Conservation (phyloP, 805 yeast species). For the Suhomyces prunicola region DNA sequence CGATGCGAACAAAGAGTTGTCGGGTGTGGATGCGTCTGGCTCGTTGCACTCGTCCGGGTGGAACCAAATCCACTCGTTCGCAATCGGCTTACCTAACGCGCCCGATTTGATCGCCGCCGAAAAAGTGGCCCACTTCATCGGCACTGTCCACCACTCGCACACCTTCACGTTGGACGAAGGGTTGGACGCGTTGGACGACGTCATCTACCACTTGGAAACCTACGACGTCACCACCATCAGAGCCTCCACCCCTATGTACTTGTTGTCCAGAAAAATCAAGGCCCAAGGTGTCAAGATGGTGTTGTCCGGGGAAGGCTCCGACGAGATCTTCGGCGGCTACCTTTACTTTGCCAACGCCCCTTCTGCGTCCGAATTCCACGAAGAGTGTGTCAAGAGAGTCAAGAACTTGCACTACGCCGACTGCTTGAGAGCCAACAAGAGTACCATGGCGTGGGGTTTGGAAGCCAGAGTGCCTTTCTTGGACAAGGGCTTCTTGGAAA, state of each 20-base stretch:
- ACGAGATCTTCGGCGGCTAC: slow-evolving; percentile 98
- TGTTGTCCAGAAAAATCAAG: slow-evolving; percentile 92
- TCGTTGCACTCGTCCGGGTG: slow-evolving; percentile 74
- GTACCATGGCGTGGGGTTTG: slow-evolving; percentile 99
- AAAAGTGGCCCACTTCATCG: slow-evolving; percentile 93
- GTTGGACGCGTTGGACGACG: slow-evolving; percentile 91
- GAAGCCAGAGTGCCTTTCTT: slow-evolving; percentile 99
- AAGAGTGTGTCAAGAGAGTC: slow-evolving; percentile 92
- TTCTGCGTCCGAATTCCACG: slow-evolving; percentile 86
- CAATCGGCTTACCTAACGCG: slow-evolving; percentile 95
- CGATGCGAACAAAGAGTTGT: slow-evolving; percentile 66
- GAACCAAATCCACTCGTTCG: slow-evolving; percentile 89
- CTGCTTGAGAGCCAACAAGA: slow-evolving; percentile 98
- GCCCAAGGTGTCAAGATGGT: slow-evolving; percentile 99
- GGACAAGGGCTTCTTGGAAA: slow-evolving; percentile 87
- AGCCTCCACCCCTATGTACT: slow-evolving; percentile 99
- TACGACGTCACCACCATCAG: slow-evolving; percentile 98
- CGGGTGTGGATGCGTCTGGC: slow-evolving; percentile 92
- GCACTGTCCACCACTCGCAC: slow-evolving; percentile 96
- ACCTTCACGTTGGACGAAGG: slow-evolving; percentile 97
- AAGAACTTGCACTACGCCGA: slow-evolving; percentile 97
- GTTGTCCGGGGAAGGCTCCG: slow-evolving; percentile 97
- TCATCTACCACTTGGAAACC: slow-evolving; percentile 93
- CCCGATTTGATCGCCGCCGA: slow-evolving; percentile 97
- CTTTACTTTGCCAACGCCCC: slow-evolving; percentile 97